phyloP scores from a whole-genome alignment of 371 early-diverging fungal species.

The Mortierella sp. region DNA sequence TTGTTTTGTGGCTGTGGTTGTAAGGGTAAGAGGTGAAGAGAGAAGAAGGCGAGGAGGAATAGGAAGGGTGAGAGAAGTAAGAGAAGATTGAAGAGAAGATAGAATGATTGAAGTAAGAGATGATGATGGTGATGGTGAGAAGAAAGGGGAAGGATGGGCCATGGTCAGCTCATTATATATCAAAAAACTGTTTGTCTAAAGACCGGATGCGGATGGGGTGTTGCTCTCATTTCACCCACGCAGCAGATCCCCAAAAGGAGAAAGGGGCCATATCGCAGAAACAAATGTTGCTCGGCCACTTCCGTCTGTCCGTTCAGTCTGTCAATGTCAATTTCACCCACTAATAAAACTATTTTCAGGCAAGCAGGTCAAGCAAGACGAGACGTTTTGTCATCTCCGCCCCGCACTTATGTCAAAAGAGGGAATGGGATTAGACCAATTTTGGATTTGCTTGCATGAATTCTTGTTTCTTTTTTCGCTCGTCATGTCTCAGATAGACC shows the following conservation, averaged over 20 bases:
- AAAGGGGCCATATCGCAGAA: neutral
- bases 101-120: neutral
- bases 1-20: no score
- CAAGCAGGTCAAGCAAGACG: neutral
- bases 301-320: neutral
- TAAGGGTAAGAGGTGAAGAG: neutral
- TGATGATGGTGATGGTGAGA: neutral
- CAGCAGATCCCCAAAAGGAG: neutral
- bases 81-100: constrained; percentile 3
- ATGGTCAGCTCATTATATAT: constrained; percentile 2
- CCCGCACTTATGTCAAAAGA: neutral
- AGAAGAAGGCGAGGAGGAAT: neutral
- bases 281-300: neutral
- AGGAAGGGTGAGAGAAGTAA: neutral
- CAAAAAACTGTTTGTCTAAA: neutral
- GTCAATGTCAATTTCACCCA: no score
- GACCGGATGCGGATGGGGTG: constrained; percentile 1
- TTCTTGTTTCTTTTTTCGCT: no score
- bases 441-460: constrained; percentile 5
- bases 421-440: neutral
- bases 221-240: no score
- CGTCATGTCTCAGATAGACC: constrained; percentile 5
- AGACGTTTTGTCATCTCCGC: neutral
- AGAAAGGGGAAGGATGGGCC: neutral
- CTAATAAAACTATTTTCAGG: neutral